These are phyloP conservation scores for Leccinum holopus DNA, from an alignment of 1,284 basidiomycete species.

Conservation along the genomic window DNA sequence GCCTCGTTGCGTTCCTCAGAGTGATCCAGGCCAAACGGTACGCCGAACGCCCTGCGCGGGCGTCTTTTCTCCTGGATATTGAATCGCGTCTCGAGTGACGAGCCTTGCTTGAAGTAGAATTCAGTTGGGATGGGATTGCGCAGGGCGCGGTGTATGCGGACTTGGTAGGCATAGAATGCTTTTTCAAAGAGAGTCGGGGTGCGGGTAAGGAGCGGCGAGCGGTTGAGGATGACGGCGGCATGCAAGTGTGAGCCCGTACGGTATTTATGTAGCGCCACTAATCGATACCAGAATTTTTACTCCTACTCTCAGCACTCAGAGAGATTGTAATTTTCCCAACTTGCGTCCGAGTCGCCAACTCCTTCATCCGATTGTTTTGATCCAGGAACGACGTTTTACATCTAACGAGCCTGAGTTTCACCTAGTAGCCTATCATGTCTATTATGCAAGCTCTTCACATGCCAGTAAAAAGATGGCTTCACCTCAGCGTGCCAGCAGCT, in stretches of 20 bases:
- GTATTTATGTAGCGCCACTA: no score
- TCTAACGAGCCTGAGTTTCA: no score
- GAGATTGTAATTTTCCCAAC: no score
- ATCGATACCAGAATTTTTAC: no score
- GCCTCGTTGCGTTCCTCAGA: constrained; percentile 52
- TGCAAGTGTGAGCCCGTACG: constrained; percentile 24
- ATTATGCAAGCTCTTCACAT: no score
- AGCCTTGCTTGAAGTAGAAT: constrained; percentile 96
- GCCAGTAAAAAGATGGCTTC: no score
- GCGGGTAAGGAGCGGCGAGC: constrained; percentile 79
- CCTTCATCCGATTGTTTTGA: no score
- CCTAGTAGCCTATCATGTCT: no score
- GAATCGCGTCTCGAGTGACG: constrained; percentile 82
- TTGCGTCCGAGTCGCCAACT: no score
- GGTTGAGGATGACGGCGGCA: constrained; percentile 76
- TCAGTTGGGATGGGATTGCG: constrained; percentile 87
- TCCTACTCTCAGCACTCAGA: no score
- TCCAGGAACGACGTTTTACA: no score
- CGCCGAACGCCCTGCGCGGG: constrained; percentile 71
- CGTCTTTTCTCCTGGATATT: constrained; percentile 68
- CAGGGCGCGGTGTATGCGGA: constrained; percentile 78
- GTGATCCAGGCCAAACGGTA: constrained; percentile 46
- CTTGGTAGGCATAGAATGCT: constrained; percentile 87
- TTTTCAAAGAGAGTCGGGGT: constrained; percentile 77
- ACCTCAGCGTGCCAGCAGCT: no score